These are phyloP conservation scores for Mucor circinelloides DNA, from an alignment of 371 early-diverging fungal genomes.

Conservation along the genomic window DNA sequence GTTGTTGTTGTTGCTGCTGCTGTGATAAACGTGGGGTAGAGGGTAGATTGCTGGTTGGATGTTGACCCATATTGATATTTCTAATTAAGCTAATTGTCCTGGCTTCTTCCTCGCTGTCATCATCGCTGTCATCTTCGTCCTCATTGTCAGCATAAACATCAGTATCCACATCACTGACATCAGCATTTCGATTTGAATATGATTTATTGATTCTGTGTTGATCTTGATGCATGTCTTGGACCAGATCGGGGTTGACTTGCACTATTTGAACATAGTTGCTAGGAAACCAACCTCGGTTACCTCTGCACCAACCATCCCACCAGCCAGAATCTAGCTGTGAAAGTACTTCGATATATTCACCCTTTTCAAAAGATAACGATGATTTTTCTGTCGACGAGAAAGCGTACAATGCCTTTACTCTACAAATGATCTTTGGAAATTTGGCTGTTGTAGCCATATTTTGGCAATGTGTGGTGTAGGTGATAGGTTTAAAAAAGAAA, in stretches of 20 bases:
- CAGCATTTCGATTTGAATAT: not conserved
- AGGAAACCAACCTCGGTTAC: constrained; percentile 88
- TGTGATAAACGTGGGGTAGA: constrained; percentile 8
- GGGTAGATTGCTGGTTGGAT: not conserved
- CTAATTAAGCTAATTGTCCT: constrained; percentile 5
- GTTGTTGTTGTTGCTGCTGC: not conserved
- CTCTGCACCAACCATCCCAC: constrained; percentile 87
- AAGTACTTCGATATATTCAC: constrained; percentile 84
- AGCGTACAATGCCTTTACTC: constrained; percentile 72
- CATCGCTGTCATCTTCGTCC: not conserved
- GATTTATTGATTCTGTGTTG: not conserved
- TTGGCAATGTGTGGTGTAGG: not conserved
- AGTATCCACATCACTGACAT: not conserved
- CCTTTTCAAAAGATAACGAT: constrained; percentile 78
- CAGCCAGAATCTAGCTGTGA: constrained; percentile 86
- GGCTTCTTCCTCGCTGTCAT: constrained; percentile 20
- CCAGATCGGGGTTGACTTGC: constrained; percentile 22
- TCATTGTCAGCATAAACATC: not conserved
- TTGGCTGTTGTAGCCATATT: constrained; percentile 27
- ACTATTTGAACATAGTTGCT: constrained; percentile 78
- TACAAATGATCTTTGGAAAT: constrained; percentile 36
- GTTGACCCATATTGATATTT: constrained; percentile 7
- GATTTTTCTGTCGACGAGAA: constrained; percentile 74
- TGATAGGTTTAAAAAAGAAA: not conserved
- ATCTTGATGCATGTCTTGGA: not conserved